Evolutionary conservation across 768 basidiomycete genomes (phyloP), one percentile per base, ranked within the genome.

Genomic region (Tricholoma saponaceum): DNA sequence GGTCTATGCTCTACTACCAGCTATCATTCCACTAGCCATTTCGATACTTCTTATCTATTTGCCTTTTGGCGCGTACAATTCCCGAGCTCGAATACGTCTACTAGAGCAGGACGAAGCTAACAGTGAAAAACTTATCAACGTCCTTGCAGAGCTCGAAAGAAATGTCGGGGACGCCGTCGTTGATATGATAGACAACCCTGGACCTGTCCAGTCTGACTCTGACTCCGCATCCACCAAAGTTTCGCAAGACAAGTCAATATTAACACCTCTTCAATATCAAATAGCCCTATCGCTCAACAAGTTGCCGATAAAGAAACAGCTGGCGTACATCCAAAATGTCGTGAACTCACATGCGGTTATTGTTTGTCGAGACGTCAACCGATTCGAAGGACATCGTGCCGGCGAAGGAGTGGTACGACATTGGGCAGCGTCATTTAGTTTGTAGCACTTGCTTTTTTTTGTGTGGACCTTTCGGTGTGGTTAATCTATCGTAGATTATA

Each of bases 311-410:
- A 79, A 83, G 74, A 93, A 92, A 71, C 81, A 89, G 62, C 68
- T 81, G 18, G 87, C 81, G 18, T 90, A 83, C 66, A 85, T 92
- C 62, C 71, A 76, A 18, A 71, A 72, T 1, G 76, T 85, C 22
- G 66, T 71, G 37, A 92, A 92, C 64, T 73, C 89, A 25, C 91
- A 94, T 70, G 89, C 79, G 4, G 74, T 82, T 56, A 87, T 94
- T 60, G 74, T 93, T 9, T 84, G 81, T 67, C 76, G 91, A 44
- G 89, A 92, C 60, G 68, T 83, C 55, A 76, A 84, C 65, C 72
- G 76, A 30, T 89, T 88, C 66, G 73, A 79, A 60, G 60, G 69
- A 12, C 87, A 91, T 62, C 70, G 76, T 35, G 66, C 71, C 37
- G 91, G 91, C 16, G 83, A 85, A 66, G 82, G 83, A 33, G 79